These are phyloP conservation scores for Cladosporium austrohemisphaericum DNA, from an alignment of 2,329 filamentous ascomycete genomes.

Conservation along the genomic window DNA sequence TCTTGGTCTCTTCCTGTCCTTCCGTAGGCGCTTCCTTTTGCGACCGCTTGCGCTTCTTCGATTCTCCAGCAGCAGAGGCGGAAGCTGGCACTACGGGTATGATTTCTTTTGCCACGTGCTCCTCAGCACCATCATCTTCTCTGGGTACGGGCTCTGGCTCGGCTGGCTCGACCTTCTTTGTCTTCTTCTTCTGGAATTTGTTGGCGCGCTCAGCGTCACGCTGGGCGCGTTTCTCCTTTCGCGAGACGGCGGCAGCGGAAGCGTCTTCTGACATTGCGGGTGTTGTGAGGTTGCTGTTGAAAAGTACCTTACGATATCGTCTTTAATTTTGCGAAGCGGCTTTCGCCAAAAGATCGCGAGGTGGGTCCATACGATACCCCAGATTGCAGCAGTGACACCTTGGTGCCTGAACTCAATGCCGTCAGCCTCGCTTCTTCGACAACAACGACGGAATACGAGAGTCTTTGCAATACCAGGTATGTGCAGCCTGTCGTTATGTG, in stretches of 20 bases:
- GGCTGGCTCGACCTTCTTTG: constrained; percentile 27
- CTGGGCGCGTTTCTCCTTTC: constrained; percentile 36
- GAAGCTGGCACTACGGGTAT: constrained; percentile 9
- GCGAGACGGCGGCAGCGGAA: constrained; percentile 20
- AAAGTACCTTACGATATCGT: background rate
- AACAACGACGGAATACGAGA: no score
- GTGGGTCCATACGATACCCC: no score
- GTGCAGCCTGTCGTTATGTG: no score
- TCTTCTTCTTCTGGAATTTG: constrained; percentile 29
- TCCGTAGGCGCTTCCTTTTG: constrained; percentile 14
- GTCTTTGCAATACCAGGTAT: no score
- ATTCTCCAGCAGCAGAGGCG: constrained; percentile 16
- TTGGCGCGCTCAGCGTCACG: constrained; percentile 33
- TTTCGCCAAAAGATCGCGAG: no score
- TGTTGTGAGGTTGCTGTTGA: background rate
- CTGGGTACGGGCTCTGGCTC: constrained; percentile 24
- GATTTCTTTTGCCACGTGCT: constrained; percentile 20
- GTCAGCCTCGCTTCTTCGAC: no score
- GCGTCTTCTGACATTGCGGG: constrained; percentile 27
- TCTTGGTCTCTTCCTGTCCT: constrained; percentile 4
- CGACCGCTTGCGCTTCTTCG: constrained; percentile 27
- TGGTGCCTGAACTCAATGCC: no score
- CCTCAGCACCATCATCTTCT: constrained; percentile 21
- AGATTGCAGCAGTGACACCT: no score
- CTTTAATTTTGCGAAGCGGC: background rate